Percentiles rank a stretch among this genome's conserved stretches.
phyloP scores from a whole-genome alignment of 1,139 yeast genomes.

The Hansenula sp. region DNA sequence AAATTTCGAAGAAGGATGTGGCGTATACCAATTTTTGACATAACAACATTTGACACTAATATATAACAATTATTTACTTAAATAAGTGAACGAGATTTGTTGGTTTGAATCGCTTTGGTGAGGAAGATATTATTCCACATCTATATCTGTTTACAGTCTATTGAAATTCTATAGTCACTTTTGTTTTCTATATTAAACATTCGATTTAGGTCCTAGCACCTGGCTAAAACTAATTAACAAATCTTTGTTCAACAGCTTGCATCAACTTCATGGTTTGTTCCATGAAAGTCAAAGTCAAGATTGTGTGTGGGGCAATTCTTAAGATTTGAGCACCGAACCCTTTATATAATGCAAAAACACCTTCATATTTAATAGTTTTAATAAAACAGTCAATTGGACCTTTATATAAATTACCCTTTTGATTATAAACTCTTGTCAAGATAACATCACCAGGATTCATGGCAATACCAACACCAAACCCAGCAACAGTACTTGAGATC shows the following conservation, averaged over 20 bases:
- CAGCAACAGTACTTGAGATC: slow-evolving; percentile 73
- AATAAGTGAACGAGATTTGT: too few relatives aligned
- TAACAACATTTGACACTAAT: too few relatives aligned
- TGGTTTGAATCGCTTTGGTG: too few relatives aligned
- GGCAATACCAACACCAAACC: slow-evolving; percentile 88
- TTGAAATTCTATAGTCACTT: too few relatives aligned
- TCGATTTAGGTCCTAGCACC: too few relatives aligned
- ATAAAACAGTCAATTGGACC: slow-evolving; percentile 87
- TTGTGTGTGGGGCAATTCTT: slow-evolving; percentile 94
- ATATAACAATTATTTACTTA: too few relatives aligned
- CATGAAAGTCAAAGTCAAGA: slow-evolving; percentile 87
- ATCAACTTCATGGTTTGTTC: slow-evolving; percentile 82
- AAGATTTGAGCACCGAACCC: slow-evolving; percentile 92
- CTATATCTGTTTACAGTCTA: too few relatives aligned
- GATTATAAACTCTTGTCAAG: slow-evolving; percentile 91
- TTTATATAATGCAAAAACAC: slow-evolving; percentile 83
- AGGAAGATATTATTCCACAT: too few relatives aligned
- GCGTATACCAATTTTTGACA: not conserved
- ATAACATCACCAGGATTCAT: slow-evolving; percentile 98
- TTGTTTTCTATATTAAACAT: too few relatives aligned
- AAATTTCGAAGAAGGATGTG: not conserved
- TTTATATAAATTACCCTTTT: slow-evolving; percentile 78
- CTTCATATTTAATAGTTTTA: slow-evolving; percentile 81
- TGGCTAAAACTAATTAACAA: not conserved
- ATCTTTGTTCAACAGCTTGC: slow-evolving; percentile 33